A percentile compares a stretch with the other conserved stretches of the same genome.
phyloP scores from a whole-genome alignment of 2,329 filamentous ascomycete genomes.

The Alternaria gansuensis region DNA sequence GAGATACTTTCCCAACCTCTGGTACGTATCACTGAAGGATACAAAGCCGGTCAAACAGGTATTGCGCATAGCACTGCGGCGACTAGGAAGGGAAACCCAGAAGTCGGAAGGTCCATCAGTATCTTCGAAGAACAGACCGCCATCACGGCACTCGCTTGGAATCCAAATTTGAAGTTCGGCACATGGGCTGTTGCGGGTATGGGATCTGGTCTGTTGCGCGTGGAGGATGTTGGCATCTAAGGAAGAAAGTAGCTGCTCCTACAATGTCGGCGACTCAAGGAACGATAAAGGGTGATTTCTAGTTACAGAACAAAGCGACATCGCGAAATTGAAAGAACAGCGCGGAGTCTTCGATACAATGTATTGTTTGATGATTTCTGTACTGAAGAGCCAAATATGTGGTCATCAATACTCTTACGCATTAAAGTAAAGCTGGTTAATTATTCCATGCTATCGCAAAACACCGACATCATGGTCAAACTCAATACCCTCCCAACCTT shows the following conservation, averaged over 20 bases:
- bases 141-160: slow-evolving; percentile 60
- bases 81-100: slow-evolving; percentile 30
- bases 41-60: slow-evolving; percentile 45
- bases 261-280: background rate
- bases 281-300: background rate
- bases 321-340: background rate
- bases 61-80: slow-evolving; percentile 33
- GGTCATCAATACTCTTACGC: too few species aligned
- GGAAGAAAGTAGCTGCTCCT: background rate
- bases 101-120: slow-evolving; percentile 50
- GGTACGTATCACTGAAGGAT: slow-evolving; percentile 55
- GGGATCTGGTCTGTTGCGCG: slow-evolving; percentile 59
- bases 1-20: slow-evolving; percentile 37
- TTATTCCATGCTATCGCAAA: background rate
- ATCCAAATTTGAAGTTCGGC: slow-evolving; percentile 59
- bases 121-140: slow-evolving; percentile 58
- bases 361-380: background rate
- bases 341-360: background rate
- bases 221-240: slow-evolving; percentile 57
- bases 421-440: background rate
- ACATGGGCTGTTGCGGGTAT: slow-evolving; percentile 63
- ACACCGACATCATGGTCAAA: slow-evolving; percentile 1
- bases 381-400: too few species aligned
- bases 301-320: background rate
- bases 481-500: background rate